Evolutionary conservation across 2,329 filamentous ascomycete species (phyloP).

Genomic region (Ophiostoma fasciatum): DNA sequence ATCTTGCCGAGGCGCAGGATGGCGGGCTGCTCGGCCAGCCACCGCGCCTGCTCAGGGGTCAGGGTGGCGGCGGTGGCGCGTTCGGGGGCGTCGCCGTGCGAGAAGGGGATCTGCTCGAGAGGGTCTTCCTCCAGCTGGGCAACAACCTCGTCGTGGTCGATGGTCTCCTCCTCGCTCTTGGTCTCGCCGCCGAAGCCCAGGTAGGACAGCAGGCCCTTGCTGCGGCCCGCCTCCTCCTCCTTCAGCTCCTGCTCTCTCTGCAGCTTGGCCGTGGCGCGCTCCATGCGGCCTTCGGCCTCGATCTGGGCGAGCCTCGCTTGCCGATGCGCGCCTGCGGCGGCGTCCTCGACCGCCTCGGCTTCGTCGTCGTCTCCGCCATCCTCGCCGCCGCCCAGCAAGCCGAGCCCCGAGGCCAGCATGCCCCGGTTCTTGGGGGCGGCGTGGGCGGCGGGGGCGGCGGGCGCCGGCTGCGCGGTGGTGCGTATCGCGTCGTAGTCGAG

Average conservation of each 20-base stretch:
- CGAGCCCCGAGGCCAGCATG: neutral
- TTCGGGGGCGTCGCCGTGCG: slow-evolving; percentile 24
- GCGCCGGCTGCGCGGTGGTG: slow-evolving; percentile 11
- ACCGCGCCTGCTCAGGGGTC: slow-evolving; percentile 44
- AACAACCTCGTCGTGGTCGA: slow-evolving; percentile 6
- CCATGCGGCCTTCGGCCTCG: slow-evolving; percentile 7
- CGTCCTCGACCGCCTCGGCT: neutral
- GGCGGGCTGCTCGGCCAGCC: slow-evolving; percentile 59
- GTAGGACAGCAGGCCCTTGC: neutral
- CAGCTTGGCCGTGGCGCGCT: slow-evolving; percentile 9
- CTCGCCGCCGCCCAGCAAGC: too few species aligned
- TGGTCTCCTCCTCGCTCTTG: slow-evolving; percentile 5
- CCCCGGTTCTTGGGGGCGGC: neutral
- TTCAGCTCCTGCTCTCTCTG: slow-evolving; percentile 13
- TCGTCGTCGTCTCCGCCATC: too few species aligned
- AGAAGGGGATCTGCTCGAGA: slow-evolving; percentile 11
- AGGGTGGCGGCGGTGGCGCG: slow-evolving; percentile 42
- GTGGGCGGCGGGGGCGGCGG: neutral
- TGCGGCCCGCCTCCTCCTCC: neutral
- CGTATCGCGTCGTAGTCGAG: slow-evolving; percentile 36
- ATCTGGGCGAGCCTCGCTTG: slow-evolving; percentile 2
- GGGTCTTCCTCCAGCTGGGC: slow-evolving; percentile 6
- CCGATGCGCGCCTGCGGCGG: neutral
- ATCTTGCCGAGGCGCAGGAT: slow-evolving; percentile 54
- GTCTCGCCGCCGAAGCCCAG: slow-evolving; percentile 1